Conservation (phyloP, 805 yeast genomes). For the Yarrowia sp. region DNA sequence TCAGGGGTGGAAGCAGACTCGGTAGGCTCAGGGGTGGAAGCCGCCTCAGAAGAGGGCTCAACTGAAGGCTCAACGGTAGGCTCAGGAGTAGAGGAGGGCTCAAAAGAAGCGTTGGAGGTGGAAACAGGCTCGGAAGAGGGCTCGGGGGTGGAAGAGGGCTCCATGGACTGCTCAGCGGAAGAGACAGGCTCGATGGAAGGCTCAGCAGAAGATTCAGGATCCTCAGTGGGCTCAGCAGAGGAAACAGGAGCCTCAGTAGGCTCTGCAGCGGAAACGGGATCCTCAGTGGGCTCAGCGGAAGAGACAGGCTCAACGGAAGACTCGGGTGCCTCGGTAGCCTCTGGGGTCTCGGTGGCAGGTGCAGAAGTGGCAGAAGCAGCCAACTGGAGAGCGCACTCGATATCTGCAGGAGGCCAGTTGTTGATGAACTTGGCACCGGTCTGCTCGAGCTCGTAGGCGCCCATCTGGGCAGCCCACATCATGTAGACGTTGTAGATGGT, state of each 20-base stretch:
- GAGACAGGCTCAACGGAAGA: background rate
- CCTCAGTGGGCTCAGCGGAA: too few species aligned
- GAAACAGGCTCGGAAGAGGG: background rate
- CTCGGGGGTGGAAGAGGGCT: too few species aligned
- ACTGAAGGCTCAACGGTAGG: background rate
- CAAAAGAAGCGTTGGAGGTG: background rate
- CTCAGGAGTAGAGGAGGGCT: background rate
- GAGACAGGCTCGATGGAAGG: too few species aligned
- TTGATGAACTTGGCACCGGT: background rate
- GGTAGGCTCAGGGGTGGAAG: background rate
- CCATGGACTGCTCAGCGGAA: too few species aligned
- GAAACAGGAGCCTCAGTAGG: too few species aligned
- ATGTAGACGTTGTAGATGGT: slow-evolving; percentile 3
- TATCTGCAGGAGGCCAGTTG: background rate
- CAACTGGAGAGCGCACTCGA: too few species aligned
- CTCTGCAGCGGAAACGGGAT: too few species aligned
- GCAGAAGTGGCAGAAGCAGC: background rate
- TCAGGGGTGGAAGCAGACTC: background rate
- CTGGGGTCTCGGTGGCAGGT: background rate
- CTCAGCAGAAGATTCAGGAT: too few species aligned
- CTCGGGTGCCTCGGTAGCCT: background rate
- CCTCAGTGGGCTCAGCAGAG: too few species aligned
- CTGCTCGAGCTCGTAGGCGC: slow-evolving; percentile 8
- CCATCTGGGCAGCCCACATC: slow-evolving; percentile 7
- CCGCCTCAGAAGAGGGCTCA: background rate